Base-by-base conservation (phyloP, 2,329 filamentous ascomycete species). In the Cadophora gregata region DNA sequence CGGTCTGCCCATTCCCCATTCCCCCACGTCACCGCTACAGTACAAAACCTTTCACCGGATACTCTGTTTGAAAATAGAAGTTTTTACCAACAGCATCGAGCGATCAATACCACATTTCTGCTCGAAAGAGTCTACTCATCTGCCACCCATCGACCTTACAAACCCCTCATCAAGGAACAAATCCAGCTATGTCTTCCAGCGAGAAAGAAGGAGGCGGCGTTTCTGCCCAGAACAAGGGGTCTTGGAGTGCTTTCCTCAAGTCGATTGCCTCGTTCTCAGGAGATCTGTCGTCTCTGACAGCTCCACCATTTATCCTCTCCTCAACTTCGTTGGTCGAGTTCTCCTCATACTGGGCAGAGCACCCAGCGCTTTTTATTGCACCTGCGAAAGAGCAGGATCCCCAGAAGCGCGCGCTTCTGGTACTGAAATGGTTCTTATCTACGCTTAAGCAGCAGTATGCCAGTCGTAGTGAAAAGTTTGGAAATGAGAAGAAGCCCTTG, bases 401-500 rank as follows among this genome's bases (percentile, higher is more conserved):
- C 0, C 88, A 91, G 74, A 96, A 93, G 82, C 89, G 95, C 69
- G 90, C 93, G 24, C 81, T 97, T 72, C 84, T 95, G 38, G 95
- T 98, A n/a, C 83, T 97, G 74, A 96, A 95, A 80, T 98, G 95
- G 95, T 98, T 97, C 81, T 81, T 98, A 64, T 94, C 89, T 75
- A 97, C 94, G 3, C 84, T 98, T 62, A 97, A 96, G 82, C 93
- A 96, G 80, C 93, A 97, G 78, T 89, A 90, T 75, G 86, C 87
- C 66, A 88, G 84, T 75, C 85, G 86, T 67, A 96, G 92, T 77
- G 94, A 97, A 73, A 82, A 88, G 74, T 89, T 85, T 70, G 93
- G 93, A 59, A 96, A 93, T 76, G 95, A 97, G 84, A 98, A 98
- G 88, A 99, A 98, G 84, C 95, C 95, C 2, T 82, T 99, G 67